phyloP scores from a whole-genome alignment of 441 rosid species.

The California macrophylla region DNA sequence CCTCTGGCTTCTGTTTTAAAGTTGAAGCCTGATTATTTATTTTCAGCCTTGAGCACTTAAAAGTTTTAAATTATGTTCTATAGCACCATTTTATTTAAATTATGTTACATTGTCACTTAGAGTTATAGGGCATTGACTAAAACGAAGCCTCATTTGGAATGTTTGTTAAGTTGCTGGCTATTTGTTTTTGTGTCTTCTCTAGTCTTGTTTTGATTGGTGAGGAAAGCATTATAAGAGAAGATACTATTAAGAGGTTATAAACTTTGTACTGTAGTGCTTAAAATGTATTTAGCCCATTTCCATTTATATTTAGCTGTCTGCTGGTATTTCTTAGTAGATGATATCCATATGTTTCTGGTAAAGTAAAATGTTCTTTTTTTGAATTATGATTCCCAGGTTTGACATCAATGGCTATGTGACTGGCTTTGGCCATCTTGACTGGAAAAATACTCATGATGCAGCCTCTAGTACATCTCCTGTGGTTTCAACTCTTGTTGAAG shows the following conservation, averaged over 20 bases:
- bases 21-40: too few species aligned
- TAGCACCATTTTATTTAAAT: background rate
- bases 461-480: conserved; percentile 60
- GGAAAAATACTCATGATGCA: conserved; percentile 65
- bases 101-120: background rate
- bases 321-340: background rate
- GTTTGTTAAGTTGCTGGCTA: background rate
- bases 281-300: background rate
- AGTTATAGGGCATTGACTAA: background rate
- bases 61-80: too few species aligned
- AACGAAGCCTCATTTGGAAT: background rate
- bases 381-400: conserved; percentile 40
- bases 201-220: background rate
- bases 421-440: conserved; percentile 94
- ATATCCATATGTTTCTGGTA: background rate
- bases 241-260: background rate
- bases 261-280: background rate
- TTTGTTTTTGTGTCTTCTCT: background rate
- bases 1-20: too few species aligned
- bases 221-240: background rate
- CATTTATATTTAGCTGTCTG: background rate
- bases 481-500: conserved; percentile 67
- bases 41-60: too few species aligned
- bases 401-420: conserved; percentile 72
- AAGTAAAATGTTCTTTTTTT: background rate